Conservation (phyloP, 2,329 filamentous ascomycete genomes). For the Aspergillus latus region DNA sequence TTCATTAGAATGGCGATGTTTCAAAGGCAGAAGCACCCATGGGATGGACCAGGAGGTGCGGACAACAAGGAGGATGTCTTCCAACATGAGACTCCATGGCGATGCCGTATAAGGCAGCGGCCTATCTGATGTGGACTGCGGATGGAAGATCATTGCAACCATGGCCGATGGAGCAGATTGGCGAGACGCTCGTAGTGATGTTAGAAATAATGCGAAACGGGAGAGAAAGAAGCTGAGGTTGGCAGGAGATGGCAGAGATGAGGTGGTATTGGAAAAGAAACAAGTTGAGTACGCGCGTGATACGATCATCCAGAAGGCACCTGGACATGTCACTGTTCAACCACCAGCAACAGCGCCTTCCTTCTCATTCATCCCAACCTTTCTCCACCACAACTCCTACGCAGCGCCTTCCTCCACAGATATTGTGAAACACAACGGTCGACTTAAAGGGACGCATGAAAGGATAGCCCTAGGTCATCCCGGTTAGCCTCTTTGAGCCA, state of each 20-base stretch:
- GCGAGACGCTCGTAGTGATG: neutral
- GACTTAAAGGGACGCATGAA: neutral
- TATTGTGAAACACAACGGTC: neutral
- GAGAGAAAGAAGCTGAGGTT: neutral
- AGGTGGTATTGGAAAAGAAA: neutral
- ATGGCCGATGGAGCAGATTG: neutral
- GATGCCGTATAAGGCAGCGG: conserved; percentile 41
- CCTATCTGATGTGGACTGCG: conserved; percentile 14
- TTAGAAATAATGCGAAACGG: neutral
- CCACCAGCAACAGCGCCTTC: neutral
- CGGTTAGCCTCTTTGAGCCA: neutral
- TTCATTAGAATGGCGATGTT: conserved; percentile 48
- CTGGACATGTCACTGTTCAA: neutral
- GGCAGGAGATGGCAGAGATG: neutral
- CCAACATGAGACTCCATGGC: conserved; percentile 39
- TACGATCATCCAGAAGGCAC: neutral
- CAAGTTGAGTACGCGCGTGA: conserved; percentile 8
- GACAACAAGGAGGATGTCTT: conserved; percentile 43
- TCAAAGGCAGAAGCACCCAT: conserved; percentile 60
- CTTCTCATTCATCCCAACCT: neutral
- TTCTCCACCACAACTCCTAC: neutral
- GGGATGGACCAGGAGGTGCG: conserved; percentile 47
- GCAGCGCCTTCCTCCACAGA: neutral
- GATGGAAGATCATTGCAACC: conserved; percentile 9
- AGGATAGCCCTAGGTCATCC: neutral